Evolutionary conservation across 257 asterid species (phyloP), one percentile per base, ranked within the genome.

Genomic region (Capsicum chinense): DNA sequence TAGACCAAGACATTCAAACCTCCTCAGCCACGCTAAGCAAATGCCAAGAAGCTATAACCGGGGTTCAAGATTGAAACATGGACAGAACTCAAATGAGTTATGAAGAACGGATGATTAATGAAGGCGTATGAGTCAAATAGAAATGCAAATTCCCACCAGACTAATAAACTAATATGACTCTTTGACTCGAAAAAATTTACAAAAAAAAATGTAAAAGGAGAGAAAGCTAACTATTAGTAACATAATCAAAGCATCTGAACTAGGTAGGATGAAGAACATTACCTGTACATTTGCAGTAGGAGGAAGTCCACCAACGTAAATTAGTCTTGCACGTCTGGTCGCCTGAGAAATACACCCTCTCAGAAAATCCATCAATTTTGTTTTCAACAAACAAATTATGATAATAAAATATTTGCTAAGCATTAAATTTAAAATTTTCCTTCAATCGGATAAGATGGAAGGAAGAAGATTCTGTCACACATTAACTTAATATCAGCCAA

Each of bases 251-350:
- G 33, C 26, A 26, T 54, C 10, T 78, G 33, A 78, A 78, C 66
- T 54, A 16, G 26, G 66, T 48, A 79, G 70, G 52, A 67, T 79
- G 83, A 81, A 78, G 33, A 54, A 14, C 14, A 37, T 48, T 79
- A 97, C 99, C 95, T 93, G 98, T 90, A 95, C 99, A 88, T 97
- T 97, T 69, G 99, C 99, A 84, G 97, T 84, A 1, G 99, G 95
- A 70, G 99, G 92, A 58, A 97, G 99, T 79, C 99, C 99, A 81
- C 99, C 99, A 88, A 97, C 99, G 88, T 95, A 97, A 73, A 95
- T 97, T 87, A 97, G 92, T 64, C 99, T 93, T 85, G 26, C 26
- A 26, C 26, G 26, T 26, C 26, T 26, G 26, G 26, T 26, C 26
- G 26, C 26, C 26, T 26, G 26, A 87, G 21, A 84, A 33, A 82